Evolutionary conservation across 495 filamentous ascomycete genomes (phyloP).

Genomic region (Penicillium malachiteum): DNA sequence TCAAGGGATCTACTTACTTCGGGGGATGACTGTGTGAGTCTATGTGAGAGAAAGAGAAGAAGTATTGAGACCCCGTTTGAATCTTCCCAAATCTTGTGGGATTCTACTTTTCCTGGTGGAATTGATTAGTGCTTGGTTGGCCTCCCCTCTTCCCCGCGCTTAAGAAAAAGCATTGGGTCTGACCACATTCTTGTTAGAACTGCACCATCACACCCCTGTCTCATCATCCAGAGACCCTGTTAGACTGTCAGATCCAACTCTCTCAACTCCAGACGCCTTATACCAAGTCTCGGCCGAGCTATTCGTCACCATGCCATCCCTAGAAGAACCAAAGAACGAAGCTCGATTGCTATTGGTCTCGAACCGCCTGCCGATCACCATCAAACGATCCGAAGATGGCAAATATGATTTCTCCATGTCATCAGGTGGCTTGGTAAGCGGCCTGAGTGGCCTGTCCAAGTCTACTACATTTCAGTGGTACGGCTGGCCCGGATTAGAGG

Average conservation of each 20-base stretch:
- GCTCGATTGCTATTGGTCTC: slow-evolving; percentile 77
- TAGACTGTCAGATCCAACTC: not conserved
- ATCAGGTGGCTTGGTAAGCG: slow-evolving; percentile 89
- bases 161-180: slow-evolving; percentile 3
- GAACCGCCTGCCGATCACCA: slow-evolving; percentile 91
- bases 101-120: too few species aligned
- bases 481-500: slow-evolving; percentile 90
- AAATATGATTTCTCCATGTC: slow-evolving; percentile 90
- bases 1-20: not conserved
- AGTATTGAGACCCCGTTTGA: not conserved
- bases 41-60: not conserved
- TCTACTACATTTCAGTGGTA: slow-evolving; percentile 95
- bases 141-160: slow-evolving; percentile 10
- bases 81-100: not conserved
- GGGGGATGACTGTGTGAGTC: not conserved
- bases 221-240: not conserved
- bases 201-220: not conserved
- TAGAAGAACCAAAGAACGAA: slow-evolving; percentile 35
- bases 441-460: slow-evolving; percentile 84
- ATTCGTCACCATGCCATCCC: slow-evolving; percentile 31
- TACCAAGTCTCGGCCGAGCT: not conserved
- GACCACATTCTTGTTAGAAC: slow-evolving; percentile 5
- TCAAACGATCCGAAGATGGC: slow-evolving; percentile 84
- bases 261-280: not conserved
- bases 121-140: not conserved